Conservation (phyloP, 352 stramenopile species). For the Albugo candida region DNA sequence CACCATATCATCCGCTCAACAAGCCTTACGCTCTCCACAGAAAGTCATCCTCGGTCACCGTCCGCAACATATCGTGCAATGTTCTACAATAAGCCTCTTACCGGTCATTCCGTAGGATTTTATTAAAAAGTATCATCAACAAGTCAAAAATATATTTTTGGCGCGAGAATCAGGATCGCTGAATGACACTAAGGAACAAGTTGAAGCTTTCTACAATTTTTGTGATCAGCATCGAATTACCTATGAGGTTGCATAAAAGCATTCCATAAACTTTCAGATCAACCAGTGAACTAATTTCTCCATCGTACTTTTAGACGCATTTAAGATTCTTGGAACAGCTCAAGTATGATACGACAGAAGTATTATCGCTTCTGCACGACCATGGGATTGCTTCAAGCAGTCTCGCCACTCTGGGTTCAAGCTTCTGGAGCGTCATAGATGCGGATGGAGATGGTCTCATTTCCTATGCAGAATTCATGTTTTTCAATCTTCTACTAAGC, state of each 20-base stretch:
- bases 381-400: neutral
- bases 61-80: too few species aligned
- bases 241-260: too few species aligned
- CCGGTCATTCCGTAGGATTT: too few species aligned
- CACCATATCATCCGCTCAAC: constrained; percentile 21
- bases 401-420: constrained; percentile 29
- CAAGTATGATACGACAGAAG: constrained; percentile 67
- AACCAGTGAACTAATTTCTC: too few species aligned
- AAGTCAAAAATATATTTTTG: too few species aligned
- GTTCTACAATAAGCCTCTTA: too few species aligned
- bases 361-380: constrained; percentile 53
- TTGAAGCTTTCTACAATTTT: constrained; percentile 32
- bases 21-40: neutral
- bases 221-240: constrained; percentile 32
- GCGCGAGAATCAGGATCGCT: too few species aligned
- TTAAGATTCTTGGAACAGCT: constrained; percentile 47
- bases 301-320: constrained; percentile 47
- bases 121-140: too few species aligned
- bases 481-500: constrained; percentile 71
- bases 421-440: constrained; percentile 74
- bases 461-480: constrained; percentile 79
- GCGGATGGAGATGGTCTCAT: constrained; percentile 74
- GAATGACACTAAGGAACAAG: neutral
- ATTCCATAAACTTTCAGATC: too few species aligned
- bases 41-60: too few species aligned